phyloP scores from a whole-genome alignment of 1,139 yeast species.

The Blastobotrys indianensis region DNA sequence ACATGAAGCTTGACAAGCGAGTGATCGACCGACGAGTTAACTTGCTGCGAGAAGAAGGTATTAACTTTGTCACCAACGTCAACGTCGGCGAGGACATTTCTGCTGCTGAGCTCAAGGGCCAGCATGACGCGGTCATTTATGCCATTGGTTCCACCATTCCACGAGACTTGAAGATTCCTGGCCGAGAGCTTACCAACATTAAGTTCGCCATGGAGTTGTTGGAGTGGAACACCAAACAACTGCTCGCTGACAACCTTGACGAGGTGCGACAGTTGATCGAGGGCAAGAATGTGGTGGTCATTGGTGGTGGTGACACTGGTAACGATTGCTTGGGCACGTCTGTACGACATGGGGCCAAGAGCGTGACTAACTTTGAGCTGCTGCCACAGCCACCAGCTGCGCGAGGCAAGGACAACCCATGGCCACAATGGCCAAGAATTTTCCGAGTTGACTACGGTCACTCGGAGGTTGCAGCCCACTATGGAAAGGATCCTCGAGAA shows the following conservation, averaged over 20 bases:
- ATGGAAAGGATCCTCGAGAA: conserved; percentile 97
- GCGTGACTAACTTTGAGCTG: conserved; percentile 92
- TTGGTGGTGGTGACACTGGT: conserved; percentile 99
- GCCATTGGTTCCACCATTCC: conserved; percentile 98
- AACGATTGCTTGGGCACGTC: conserved; percentile 98
- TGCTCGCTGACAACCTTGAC: conserved; percentile 74
- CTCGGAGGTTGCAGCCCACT: conserved; percentile 88
- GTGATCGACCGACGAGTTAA: conserved; percentile 92
- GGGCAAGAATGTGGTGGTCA: conserved; percentile 89
- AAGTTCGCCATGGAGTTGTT: conserved; percentile 92
- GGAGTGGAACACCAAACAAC: conserved; percentile 82
- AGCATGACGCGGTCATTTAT: conserved; percentile 76
- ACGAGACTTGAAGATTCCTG: conserved; percentile 89
- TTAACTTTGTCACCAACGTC: conserved; percentile 67
- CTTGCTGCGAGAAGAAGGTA: conserved; percentile 84
- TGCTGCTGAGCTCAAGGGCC: conserved; percentile 57
- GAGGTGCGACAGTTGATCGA: conserved; percentile 64
- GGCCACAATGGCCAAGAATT: conserved; percentile 99
- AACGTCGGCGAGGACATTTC: conserved; percentile 76
- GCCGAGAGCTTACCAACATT: conserved; percentile 84
- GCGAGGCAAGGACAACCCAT: conserved; percentile 93
- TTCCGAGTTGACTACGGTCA: conserved; percentile 98
- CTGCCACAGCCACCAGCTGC: conserved; percentile 85
- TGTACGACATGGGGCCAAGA: conserved; percentile 93
- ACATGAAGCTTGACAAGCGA: conserved; percentile 94